Evolutionary conservation across 306 rosid genomes (phyloP).

Genomic region (Echinosophora koreensis): DNA sequence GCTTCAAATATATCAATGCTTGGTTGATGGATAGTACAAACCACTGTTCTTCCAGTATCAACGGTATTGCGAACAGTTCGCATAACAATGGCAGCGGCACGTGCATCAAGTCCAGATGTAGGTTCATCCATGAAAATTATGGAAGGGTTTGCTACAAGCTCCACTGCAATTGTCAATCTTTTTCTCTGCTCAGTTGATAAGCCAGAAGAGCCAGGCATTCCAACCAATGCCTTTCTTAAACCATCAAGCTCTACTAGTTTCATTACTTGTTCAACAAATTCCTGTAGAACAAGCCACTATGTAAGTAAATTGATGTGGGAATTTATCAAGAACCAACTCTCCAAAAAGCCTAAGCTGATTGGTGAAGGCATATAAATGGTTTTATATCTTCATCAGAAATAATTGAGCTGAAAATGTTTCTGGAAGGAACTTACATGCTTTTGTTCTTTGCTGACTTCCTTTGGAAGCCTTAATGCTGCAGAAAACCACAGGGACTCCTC

Average conservation of each 20-base stretch:
- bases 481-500: conserved; percentile 86
- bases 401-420: neutral
- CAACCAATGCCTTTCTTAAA: conserved; percentile 76
- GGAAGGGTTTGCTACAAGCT: conserved; percentile 90
- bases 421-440: conserved; percentile 59
- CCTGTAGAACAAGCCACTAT: conserved; percentile 53
- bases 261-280: conserved; percentile 88
- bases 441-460: conserved; percentile 64
- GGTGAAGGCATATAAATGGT: neutral
- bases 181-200: conserved; percentile 93
- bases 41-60: conserved; percentile 90
- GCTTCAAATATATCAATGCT: conserved; percentile 91
- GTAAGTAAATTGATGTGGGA: neutral
- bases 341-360: neutral
- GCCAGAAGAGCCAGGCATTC: conserved; percentile 80
- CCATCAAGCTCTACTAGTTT: conserved; percentile 77
- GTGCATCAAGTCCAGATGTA: conserved; percentile 88
- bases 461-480: conserved; percentile 78
- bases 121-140: conserved; percentile 94
- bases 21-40: conserved; percentile 91
- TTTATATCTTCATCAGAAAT: neutral
- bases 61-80: conserved; percentile 87
- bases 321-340: neutral
- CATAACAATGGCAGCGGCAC: conserved; percentile 94
- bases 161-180: conserved; percentile 83